phyloP scores from a whole-genome alignment of 2,329 filamentous ascomycete genomes.

The Coniosporium tulheliwenetii region DNA sequence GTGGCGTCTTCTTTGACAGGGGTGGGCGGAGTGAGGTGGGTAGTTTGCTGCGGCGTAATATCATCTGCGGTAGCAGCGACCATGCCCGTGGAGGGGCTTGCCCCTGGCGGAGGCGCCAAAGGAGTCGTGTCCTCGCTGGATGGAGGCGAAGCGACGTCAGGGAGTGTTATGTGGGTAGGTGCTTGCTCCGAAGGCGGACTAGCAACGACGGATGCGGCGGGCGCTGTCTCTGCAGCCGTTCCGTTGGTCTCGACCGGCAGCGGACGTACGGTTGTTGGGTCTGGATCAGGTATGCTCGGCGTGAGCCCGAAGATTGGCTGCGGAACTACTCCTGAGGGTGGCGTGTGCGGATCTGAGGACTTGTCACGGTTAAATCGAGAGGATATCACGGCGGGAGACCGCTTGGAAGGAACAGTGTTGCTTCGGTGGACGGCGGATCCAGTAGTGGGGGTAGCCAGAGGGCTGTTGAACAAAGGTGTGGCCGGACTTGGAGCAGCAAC shows the following conservation, averaged over 20 bases:
- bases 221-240: background rate
- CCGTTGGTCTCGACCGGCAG: too few relatives aligned
- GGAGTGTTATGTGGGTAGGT: background rate
- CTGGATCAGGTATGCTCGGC: constrained; percentile 2
- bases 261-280: too few relatives aligned
- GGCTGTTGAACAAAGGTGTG: constrained; percentile 32
- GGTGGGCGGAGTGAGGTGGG: background rate
- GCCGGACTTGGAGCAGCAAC: constrained; percentile 55
- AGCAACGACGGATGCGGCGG: too few relatives aligned
- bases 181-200: too few relatives aligned
- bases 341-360: constrained; percentile 36
- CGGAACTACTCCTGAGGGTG: constrained; percentile 23
- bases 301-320: constrained; percentile 12
- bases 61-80: background rate
- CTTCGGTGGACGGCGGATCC: constrained; percentile 52
- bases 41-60: background rate
- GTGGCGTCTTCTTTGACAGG: background rate
- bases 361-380: constrained; percentile 45
- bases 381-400: constrained; percentile 56
- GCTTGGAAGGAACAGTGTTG: constrained; percentile 87
- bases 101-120: constrained; percentile 12
- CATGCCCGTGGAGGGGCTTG: constrained; percentile 1
- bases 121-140: constrained; percentile 16
- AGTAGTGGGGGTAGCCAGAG: constrained; percentile 18
- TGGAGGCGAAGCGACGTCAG: background rate